Conservation (phyloP, 179 eudicot genomes). For the Heliamphora ciliata region DNA sequence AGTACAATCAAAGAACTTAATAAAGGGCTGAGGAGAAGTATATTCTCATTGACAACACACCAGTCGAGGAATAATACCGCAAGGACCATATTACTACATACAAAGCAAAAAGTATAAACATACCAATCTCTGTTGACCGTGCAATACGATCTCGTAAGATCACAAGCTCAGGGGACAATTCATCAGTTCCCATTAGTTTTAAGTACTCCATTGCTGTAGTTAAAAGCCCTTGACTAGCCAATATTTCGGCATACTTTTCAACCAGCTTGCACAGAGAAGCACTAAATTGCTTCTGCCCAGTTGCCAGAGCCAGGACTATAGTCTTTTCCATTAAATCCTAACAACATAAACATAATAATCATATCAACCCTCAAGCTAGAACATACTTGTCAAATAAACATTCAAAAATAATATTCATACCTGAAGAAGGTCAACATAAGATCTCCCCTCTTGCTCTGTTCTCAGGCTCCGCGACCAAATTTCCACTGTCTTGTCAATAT, state of each 20-base stretch:
- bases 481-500: constrained; percentile 86
- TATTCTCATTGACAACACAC: constrained; percentile 1
- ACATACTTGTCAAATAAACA: not conserved
- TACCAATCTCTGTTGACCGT: constrained; percentile 66
- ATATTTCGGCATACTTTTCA: constrained; percentile 90
- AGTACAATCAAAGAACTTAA: not conserved
- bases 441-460: constrained; percentile 56
- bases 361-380: constrained; percentile 7
- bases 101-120: not conserved
- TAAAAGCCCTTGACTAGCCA: constrained; percentile 98
- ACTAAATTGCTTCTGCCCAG: constrained; percentile 85
- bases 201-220: constrained; percentile 83
- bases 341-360: not conserved
- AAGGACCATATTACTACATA: not conserved
- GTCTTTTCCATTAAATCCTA: constrained; percentile 99
- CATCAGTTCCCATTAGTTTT: constrained; percentile 75
- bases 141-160: constrained; percentile 85
- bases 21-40: not conserved
- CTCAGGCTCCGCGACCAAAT: constrained; percentile 75
- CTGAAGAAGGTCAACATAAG: constrained; percentile 89
- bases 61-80: not conserved
- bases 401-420: constrained; percentile 24
- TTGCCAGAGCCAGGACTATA: constrained; percentile 80
- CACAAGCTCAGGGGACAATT: constrained; percentile 76
- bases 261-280: constrained; percentile 84